Evolutionary conservation across 2,329 filamentous ascomycete genomes (phyloP), one percentile per base, ranked within the genome.

Genomic region (Nothomitra cinnamomea): DNA sequence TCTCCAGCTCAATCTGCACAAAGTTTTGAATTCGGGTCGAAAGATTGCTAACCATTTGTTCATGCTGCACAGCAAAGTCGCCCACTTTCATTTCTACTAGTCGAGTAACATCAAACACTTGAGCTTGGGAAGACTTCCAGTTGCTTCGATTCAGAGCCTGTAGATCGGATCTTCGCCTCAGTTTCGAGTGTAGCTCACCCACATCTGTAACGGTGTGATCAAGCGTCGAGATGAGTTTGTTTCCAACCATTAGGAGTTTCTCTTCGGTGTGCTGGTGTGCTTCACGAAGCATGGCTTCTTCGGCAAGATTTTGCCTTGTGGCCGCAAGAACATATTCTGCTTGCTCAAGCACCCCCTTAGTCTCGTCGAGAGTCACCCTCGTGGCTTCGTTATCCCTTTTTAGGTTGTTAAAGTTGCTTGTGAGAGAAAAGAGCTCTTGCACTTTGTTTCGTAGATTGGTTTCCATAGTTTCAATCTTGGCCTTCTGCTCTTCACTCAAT

Each of bases 381-480:
- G 84, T 88, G 17, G 78, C 74, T 59, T 98, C 90, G 57, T 94
- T 85, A 57, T 95, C 88, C 63, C 89, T 88, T 68, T 92, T 95
- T 60, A 96, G 68, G 0, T 78, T 81, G 69, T 89, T 88, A 65
- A 96, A 94, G 58, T 80, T 88, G 42, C 83, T 87, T 0, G 86
- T 95, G 38, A 96, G 70, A 10, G 80, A 79, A 65, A 94, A 89
- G 0, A 98, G 74, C 65, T 98, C 89, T 61, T 96, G 88, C 1
- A 94, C 83, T 65, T 95, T 96, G 70, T 94, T 92, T 21, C 87
- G 81, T 53, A 98, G 72, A 61, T 92, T 95, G 38, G 78, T 78
- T 65, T 98, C 92, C 70, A 96, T 83, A 0, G 87, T 89, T 63
- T 94, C 87, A 48, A 98, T 88, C 66, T 87, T 90, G 60, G 90